These are phyloP conservation scores for Psilocybe mexicana DNA, from an alignment of 1,284 basidiomycete species.

Conservation along the genomic window DNA sequence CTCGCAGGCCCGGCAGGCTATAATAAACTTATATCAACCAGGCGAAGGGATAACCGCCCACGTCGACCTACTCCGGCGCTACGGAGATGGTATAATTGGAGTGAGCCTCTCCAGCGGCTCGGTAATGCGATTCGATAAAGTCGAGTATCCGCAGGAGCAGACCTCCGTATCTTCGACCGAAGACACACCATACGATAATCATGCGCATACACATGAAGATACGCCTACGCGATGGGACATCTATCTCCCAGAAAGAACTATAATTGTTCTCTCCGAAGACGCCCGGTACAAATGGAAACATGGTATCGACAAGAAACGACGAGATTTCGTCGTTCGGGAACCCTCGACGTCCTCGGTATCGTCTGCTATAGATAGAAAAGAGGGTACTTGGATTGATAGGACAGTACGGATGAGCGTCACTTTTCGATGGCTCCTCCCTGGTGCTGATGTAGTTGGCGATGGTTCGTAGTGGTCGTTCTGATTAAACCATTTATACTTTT, in stretches of 20 bases:
- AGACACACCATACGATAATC: background rate
- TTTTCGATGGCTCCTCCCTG: conserved; percentile 75
- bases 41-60: conserved; percentile 82
- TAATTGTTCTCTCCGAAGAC: conserved; percentile 70
- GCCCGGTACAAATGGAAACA: conserved; percentile 66
- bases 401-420: conserved; percentile 71
- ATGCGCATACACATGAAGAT: background rate
- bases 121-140: conserved; percentile 66
- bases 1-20: conserved; percentile 66
- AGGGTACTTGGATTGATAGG: conserved; percentile 48
- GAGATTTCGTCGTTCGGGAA: conserved; percentile 30
- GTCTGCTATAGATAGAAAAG: conserved; percentile 1
- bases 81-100: conserved; percentile 79
- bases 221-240: conserved; percentile 38
- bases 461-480: background rate
- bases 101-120: conserved; percentile 73
- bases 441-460: conserved; percentile 70
- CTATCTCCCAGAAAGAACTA: conserved; percentile 65
- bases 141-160: conserved; percentile 12
- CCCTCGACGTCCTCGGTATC: background rate
- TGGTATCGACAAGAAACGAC: conserved; percentile 36
- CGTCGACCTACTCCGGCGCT: conserved; percentile 74
- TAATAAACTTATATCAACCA: conserved; percentile 76
- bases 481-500: background rate
- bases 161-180: background rate